Evolutionary conservation across 1,139 yeast species (phyloP).

Genomic region (Trichomonascaceae sp.): DNA sequence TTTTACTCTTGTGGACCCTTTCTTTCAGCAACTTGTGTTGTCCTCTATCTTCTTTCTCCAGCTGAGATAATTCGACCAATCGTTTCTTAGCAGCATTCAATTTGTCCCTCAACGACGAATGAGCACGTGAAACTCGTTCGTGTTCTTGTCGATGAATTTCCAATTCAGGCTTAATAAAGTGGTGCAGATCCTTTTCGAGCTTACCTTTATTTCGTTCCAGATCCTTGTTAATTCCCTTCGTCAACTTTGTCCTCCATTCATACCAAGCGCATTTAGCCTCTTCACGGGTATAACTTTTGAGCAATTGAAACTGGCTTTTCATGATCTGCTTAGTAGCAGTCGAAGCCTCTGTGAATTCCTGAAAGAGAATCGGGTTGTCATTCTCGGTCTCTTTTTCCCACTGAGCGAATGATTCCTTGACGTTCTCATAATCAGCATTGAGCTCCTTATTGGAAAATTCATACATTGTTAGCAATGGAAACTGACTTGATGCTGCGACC

Average conservation of each 20-base stretch:
- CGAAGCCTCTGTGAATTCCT: constrained; percentile 40
- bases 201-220: constrained; percentile 29
- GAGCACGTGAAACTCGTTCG: background rate
- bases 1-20: background rate
- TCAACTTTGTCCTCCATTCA: constrained; percentile 49
- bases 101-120: background rate
- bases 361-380: constrained; percentile 46
- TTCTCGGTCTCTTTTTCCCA: constrained; percentile 40
- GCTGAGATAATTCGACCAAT: background rate
- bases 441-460: constrained; percentile 44
- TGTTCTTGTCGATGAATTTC: background rate
- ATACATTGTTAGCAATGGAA: constrained; percentile 30
- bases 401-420: constrained; percentile 41
- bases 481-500: constrained; percentile 23
- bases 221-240: constrained; percentile 39
- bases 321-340: constrained; percentile 38
- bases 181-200: constrained; percentile 20
- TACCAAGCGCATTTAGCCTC: constrained; percentile 53
- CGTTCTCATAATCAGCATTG: constrained; percentile 42
- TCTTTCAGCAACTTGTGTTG: background rate
- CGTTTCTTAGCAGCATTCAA: background rate
- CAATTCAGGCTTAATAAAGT: background rate
- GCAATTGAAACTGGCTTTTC: constrained; percentile 42
- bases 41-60: background rate
- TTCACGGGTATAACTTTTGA: constrained; percentile 46